Evolutionary conservation across 2,329 filamentous ascomycete genomes (phyloP).

Genomic region (Alternaria ethzedia): DNA sequence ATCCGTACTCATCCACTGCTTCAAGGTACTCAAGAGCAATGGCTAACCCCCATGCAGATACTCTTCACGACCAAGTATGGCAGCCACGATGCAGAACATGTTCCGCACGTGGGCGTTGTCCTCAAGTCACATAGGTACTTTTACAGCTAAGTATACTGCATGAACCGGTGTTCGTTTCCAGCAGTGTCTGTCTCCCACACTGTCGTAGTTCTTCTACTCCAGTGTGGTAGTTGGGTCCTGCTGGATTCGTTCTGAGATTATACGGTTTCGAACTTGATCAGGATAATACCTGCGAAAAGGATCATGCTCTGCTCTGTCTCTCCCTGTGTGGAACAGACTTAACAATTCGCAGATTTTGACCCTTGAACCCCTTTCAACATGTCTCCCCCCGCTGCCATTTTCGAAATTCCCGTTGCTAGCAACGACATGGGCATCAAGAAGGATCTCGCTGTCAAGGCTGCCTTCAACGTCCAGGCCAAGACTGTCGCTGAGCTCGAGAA

Average conservation of each 20-base stretch:
- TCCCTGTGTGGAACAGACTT: slow-evolving; percentile 33
- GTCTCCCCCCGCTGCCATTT: slow-evolving; percentile 76
- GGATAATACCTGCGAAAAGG: slow-evolving; percentile 99
- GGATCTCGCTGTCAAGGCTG: slow-evolving; percentile 56
- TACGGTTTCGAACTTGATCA: slow-evolving; percentile 95
- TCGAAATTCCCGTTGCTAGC: slow-evolving; percentile 53
- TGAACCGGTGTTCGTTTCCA: slow-evolving; percentile 51
- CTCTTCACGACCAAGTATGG: slow-evolving; percentile 35
- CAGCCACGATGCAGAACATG: slow-evolving; percentile 38
- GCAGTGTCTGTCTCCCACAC: slow-evolving; percentile 2
- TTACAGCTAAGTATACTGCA: slow-evolving; percentile 50
- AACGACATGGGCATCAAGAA: slow-evolving; percentile 42
- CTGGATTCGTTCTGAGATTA: slow-evolving; percentile 75
- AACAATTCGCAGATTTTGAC: slow-evolving; percentile 41
- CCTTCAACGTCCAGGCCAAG: slow-evolving; percentile 56
- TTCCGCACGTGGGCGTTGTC: slow-evolving; percentile 45
- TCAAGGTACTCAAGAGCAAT: slow-evolving; percentile 6
- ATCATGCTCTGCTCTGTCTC: slow-evolving; percentile 78
- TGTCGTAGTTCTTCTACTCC: slow-evolving; percentile 1
- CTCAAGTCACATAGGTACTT: slow-evolving; percentile 46
- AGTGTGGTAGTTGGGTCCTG: background rate
- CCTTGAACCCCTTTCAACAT: slow-evolving; percentile 56
- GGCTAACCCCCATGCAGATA: slow-evolving; percentile 31
- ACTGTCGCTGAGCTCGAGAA: slow-evolving; percentile 70
- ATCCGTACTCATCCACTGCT: slow-evolving; percentile 28